Base-by-base conservation (phyloP, 108 stramenopile genomes). In the Nitzschia palea region DNA sequence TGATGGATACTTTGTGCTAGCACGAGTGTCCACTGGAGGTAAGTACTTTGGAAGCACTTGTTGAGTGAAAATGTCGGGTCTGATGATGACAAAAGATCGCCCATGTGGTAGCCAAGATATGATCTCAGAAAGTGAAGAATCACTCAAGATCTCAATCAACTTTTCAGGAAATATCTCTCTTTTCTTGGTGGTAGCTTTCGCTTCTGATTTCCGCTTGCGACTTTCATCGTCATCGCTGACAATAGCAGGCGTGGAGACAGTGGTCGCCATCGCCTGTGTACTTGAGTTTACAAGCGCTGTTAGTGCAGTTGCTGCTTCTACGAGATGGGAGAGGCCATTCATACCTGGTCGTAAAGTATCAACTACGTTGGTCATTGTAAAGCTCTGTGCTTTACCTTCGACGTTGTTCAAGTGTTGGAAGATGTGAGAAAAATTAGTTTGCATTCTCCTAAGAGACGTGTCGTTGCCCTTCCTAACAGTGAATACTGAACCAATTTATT, bases 61-160 rank as follows among this genome's bases (percentile, higher is more conserved):
- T 5, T 74, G 77, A 23, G 87, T 81, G 55, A 93, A 89, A 0
- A 84, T 76, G 58, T 93, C 91, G 1, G 91, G 91, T 10, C 86
- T 80, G 15, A 89, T 63, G 27, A 93, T 77, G 9, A 93, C 91
- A 55, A 93, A 93, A 0, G 86, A 82, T 40, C 68, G 55, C 4
- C 91, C 91, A 57, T 89, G 88, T 22, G 88, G 86, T 25, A 93
- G 83, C 91, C 91, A 93, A 0, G 88, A 76, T 15, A 88, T 73
- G 31, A 88, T 80, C 43, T 85, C 85, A 9, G 77, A 74, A 0
- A 88, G 62, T 9, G 80, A 62, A 28, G 66, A 25, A 32, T 89
- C 86, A 28, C 80, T 57, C 18, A 93, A 76, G 31, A 93, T 81
- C 15, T 76, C 77, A 37, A 89, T 78, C 12, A 93, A 68, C 36